Evolutionary conservation across 495 filamentous ascomycete genomes (phyloP), one percentile per base, ranked within the genome.

Genomic region (Penicillium egyptiacum): DNA sequence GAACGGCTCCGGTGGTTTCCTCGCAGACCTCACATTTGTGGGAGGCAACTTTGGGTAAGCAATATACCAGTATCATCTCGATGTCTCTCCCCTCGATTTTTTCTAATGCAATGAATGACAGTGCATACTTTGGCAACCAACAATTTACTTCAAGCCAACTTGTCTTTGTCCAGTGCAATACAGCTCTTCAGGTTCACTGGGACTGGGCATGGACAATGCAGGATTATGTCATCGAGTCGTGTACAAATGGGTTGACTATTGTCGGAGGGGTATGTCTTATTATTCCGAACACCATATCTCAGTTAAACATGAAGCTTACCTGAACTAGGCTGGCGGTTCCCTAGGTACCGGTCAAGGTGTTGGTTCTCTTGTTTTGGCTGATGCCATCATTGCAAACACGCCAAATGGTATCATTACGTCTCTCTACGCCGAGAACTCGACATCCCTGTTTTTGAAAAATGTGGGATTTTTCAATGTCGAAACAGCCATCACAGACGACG

Each of bases 301-400:
- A 4, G 23, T 23, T 4, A 23, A 23, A 23, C 23, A 23, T 23
- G 23, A 23, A 23, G 23, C 23, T 23, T 23, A 23, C 23, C 23
- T 23, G 4, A 23, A 4, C 4, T 23, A 69, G 61, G 62, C 61
- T 31, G 59, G 67, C 14, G 67, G 64, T 0, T 7, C 53, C 0
- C 1, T 31, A 6, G 61, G 66, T 26, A 64, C 47, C 1, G 59
- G 63, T 2, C 85, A 86, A 59, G 73, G 72, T 7, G 84, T 87
- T 20, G 86, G 87, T 12, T 87, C 86, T 0, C 74, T 90, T n/a
- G 69, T 91, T 23, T 70, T 94, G 5, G 67, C 84, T 23, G 89
- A 94, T 68, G 83, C 81, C 59, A 76, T 71, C 6, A 83, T 92
- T 60, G 80, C 74, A 33, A 83, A 86, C 62, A 86, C 83, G 8